Evolutionary conservation across 345 rosid species (phyloP).

Genomic region (Brassica napus): Da-Ae NC_063438.1:1485001-1485500

Average conservation of each 20-base stretch:
- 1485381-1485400: slow-evolving; percentile 5
- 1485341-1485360: slow-evolving; percentile 11
- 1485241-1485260: too few species aligned
- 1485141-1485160: slow-evolving; percentile 21
- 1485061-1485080: slow-evolving; percentile 14
- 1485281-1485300: not conserved
- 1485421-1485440: not conserved
- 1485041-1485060: not conserved
- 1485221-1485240: not conserved
- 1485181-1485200: not conserved
- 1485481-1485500: too few species aligned
- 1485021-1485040: not conserved
- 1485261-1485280: too few species aligned
- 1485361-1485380: not conserved
- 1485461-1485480: too few species aligned
- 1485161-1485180: slow-evolving; percentile 1
- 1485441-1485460: too few species aligned
- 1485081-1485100: slow-evolving; percentile 10
- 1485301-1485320: slow-evolving; percentile 10
- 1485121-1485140: slow-evolving; percentile 28
- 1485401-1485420: not conserved
- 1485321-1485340: slow-evolving; percentile 9
- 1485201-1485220: not conserved
- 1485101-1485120: slow-evolving; percentile 24
- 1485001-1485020: not conserved